These are phyloP conservation scores for Starmerella stigmatis DNA, from an alignment of 805 yeast species.

Conservation along the genomic window DNA sequence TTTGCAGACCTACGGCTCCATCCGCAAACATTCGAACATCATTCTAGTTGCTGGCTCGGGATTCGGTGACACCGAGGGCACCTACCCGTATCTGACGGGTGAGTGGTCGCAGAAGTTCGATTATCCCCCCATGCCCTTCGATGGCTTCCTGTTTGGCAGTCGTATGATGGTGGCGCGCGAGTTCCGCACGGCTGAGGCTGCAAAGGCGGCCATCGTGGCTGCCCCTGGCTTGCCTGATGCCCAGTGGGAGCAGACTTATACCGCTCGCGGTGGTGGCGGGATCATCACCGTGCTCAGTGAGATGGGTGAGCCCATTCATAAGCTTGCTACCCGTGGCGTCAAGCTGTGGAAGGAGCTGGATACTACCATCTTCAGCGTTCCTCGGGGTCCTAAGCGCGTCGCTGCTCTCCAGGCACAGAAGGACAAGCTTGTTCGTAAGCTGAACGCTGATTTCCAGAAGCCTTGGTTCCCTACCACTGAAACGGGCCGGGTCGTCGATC, in stretches of 20 bases:
- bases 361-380: constrained; percentile 80
- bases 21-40: constrained; percentile 84
- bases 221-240: constrained; percentile 83
- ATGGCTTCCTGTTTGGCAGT: constrained; percentile 92
- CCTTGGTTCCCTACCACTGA: constrained; percentile 88
- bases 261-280: constrained; percentile 87
- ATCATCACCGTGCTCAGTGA: constrained; percentile 91
- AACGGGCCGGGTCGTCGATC: constrained; percentile 76
- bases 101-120: constrained; percentile 79
- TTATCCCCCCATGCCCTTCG: constrained; percentile 98
- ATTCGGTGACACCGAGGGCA: constrained; percentile 91
- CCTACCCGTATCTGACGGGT: constrained; percentile 97
- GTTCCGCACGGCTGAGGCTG: constrained; percentile 86
- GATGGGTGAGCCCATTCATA: constrained; percentile 99
- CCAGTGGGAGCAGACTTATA: constrained; percentile 90
- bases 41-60: constrained; percentile 95
- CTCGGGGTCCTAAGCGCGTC: constrained; percentile 70
- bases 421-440: constrained; percentile 70
- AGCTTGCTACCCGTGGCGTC: constrained; percentile 96
- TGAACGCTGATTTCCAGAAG: constrained; percentile 93
- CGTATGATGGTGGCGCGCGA: constrained; percentile 97
- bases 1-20: constrained; percentile 87
- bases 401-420: constrained; percentile 74
- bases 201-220: constrained; percentile 80
- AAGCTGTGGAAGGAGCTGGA: constrained; percentile 95